Base-by-base conservation (phyloP, 2,329 filamentous ascomycete genomes). In the Chaetoscypha palmicola region DNA sequence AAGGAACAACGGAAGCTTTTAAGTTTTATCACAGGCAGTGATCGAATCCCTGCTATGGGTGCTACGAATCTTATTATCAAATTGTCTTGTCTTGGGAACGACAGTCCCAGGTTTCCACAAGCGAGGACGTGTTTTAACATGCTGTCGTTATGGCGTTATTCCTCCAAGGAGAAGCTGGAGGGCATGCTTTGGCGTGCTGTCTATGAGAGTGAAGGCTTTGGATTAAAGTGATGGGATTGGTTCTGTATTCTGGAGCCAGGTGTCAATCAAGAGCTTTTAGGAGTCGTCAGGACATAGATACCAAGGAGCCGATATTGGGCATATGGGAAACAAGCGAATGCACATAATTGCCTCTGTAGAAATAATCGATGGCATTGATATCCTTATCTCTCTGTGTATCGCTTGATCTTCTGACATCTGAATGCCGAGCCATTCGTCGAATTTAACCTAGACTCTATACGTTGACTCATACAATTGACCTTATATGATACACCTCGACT, bases 111-210 rank as follows among this genome's bases (percentile, higher is more conserved):
- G 50, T 94, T 84, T 60, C 90, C 90, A 1, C 84, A 87, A 16
- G 90, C 90, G 14, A 76, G 89, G 58, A 96, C 90, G 5, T 96
- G 90, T 63, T 96, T 96, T 67, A 95, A 95, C 62, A 79, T 82
- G 62, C 60, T 96, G 51, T 81, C 83, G 3, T 66, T 96, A 45
- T 91, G 83, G 67, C 74, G 78, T 35, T 95, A 91, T 64, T 61
- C 65, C 26, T 79, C 76, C 3, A 77, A 73, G 54, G 73, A 80
- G 59, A 81, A 76, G 53, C 63, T 95, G 47, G 83, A 87, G 62
- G 67, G 64, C 40, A 79, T 81, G 68, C 68, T 96, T 23, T 94
- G 89, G 88, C 76, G 78, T 50, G 90, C 90, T 3, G 88, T 95
- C n/a, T 71, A 79, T 52, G 88, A 90, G 64, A 94, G 89, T 58